Evolutionary conservation across 1,139 yeast genomes (phyloP).

Genomic region (Yamadazyma blattariae): DNA sequence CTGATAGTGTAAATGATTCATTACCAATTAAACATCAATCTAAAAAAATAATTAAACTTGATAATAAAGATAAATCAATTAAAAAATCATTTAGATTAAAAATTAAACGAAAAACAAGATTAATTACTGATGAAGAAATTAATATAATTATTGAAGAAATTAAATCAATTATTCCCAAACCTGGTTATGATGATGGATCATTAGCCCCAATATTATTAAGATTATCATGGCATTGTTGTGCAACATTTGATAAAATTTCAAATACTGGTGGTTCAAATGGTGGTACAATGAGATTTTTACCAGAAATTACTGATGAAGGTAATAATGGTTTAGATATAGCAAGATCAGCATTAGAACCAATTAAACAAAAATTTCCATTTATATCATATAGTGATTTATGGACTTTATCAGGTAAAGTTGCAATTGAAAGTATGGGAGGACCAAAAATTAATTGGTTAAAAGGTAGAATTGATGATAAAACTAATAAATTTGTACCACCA

Average conservation of each 20-base stretch:
- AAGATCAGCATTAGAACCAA: conserved; percentile 52
- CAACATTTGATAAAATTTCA: conserved; percentile 54
- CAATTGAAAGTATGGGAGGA: conserved; percentile 61
- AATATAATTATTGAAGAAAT: conserved; percentile 15
- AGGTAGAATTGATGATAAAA: conserved; percentile 59
- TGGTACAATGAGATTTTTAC: conserved; percentile 58
- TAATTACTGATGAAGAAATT: conserved; percentile 12
- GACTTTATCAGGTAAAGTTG: conserved; percentile 63
- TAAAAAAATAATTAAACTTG: too few species aligned
- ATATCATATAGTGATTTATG: conserved; percentile 64
- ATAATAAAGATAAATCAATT: not conserved
- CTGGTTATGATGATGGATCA: conserved; percentile 56
- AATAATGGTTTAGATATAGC: conserved; percentile 62
- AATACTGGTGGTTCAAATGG: conserved; percentile 71
- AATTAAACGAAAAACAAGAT: conserved; percentile 1
- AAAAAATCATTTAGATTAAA: conserved; percentile 2
- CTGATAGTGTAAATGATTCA: conserved; percentile 3
- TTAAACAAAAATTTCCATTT: conserved; percentile 56
- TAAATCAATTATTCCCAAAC: conserved; percentile 5
- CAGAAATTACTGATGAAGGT: conserved; percentile 49
- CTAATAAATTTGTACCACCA: conserved; percentile 52
- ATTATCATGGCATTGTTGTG: conserved; percentile 71
- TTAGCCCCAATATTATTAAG: conserved; percentile 63
- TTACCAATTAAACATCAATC: not conserved
- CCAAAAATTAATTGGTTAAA: conserved; percentile 57